Evolutionary conservation across 2,329 filamentous ascomycete genomes (phyloP).

Genomic region (Colletotrichum musae): DNA sequence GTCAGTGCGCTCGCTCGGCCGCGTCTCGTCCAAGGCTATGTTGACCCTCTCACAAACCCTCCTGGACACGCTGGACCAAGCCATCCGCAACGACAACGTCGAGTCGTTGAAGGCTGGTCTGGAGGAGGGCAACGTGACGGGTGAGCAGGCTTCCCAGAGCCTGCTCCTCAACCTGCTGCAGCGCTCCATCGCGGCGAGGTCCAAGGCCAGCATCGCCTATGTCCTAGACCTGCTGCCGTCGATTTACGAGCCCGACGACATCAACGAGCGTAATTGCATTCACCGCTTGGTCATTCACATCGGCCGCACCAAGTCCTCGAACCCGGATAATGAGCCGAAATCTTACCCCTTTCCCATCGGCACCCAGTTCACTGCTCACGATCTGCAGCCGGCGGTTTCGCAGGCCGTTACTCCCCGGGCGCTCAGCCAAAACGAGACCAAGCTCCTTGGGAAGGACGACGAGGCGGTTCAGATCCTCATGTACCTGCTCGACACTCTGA

Average conservation of each 20-base stretch:
- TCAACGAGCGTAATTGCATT: slow-evolving; percentile 94
- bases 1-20: slow-evolving; percentile 82
- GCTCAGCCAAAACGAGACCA: slow-evolving; percentile 76
- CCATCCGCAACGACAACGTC: slow-evolving; percentile 78
- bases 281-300: slow-evolving; percentile 95
- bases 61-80: slow-evolving; percentile 80
- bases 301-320: slow-evolving; percentile 76
- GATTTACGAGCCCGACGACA: slow-evolving; percentile 89
- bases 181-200: slow-evolving; percentile 79
- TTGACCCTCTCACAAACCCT: slow-evolving; percentile 78
- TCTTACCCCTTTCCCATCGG: slow-evolving; percentile 64
- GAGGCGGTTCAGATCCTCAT: slow-evolving; percentile 79
- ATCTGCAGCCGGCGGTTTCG: slow-evolving; percentile 83
- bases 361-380: slow-evolving; percentile 75
- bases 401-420: slow-evolving; percentile 74
- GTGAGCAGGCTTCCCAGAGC: slow-evolving; percentile 70
- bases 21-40: slow-evolving; percentile 81
- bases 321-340: slow-evolving; percentile 63
- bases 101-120: slow-evolving; percentile 70
- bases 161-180: slow-evolving; percentile 87
- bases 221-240: slow-evolving; percentile 78
- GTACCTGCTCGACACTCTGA: slow-evolving; percentile 77
- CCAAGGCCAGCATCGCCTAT: slow-evolving; percentile 78
- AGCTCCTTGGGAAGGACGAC: slow-evolving; percentile 77
- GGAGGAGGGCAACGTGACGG: slow-evolving; percentile 66